Base-by-base conservation (phyloP, 495 filamentous ascomycete genomes). In the Talaromyces borbonicus region DNA sequence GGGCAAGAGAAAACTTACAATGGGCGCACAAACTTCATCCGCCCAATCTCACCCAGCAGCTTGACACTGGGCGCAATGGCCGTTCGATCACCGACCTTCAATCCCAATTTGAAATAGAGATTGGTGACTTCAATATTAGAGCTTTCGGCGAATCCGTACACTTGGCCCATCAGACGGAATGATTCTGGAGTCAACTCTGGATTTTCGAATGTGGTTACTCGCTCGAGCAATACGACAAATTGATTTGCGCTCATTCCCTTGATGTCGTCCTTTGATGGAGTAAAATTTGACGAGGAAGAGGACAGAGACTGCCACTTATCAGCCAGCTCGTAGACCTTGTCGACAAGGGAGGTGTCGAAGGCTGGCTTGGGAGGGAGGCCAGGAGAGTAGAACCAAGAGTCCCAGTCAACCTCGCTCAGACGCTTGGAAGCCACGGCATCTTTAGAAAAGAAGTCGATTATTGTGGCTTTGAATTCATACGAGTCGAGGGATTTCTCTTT, bases 11-110 rank as follows among this genome's bases (percentile, higher is more conserved):
- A 1, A 42, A 55, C 69, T 63, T 66, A 81, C 61, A 98, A 61
- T 42, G 89, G 85, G 49, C 88, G 74, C 44, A 95, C 88, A 61
- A 90, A 96, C 74, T 98, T 98, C 90, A 98, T 95, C 41, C 92
- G 76, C 4, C 90, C 90, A 50, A 95, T 87, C 12, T 72, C 72
- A 3, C 86, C 83, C 29, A 96, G 68, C 12, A 94, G 69, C 41
- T 86, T 79, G 5, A 80, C 80, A 0, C 87, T 77, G 0, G 81
- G 78, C 30, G 77, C 59, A 51, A 88, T 83, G 2, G 84, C 70
- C 23, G 61, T 75, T 49, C 71, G 60, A 52, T 84, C 83, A 38
- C 77, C 78, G 2, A 88, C 80, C 53, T 75, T 79, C 56, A 98
- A 71, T 2, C 85, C 87, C 20, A 95, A 74, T 43, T 75, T 71